These are phyloP conservation scores for Withania somnifera DNA, from an alignment of 305 asterid species.

Conservation along the genomic window DNA sequence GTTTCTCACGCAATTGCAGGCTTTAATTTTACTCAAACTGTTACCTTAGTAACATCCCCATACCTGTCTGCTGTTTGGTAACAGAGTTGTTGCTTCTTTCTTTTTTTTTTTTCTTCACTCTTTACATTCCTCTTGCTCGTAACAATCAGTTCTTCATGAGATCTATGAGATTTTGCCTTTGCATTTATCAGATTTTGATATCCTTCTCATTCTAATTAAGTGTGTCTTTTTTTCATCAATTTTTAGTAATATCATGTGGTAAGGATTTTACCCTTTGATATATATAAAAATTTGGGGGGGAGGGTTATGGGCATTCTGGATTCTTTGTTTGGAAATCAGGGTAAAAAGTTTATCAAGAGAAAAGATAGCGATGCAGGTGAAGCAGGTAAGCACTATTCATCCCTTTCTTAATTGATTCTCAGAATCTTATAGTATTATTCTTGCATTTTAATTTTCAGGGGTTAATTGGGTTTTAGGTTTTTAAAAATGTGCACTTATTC, in stretches of 20 bases:
- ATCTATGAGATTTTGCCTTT: neutral
- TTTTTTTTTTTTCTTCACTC: neutral
- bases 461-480: neutral
- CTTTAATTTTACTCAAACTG: neutral
- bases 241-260: neutral
- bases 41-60: neutral
- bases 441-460: neutral
- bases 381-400: constrained; percentile 32
- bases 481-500: too few species aligned
- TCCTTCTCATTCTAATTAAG: neutral
- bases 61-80: neutral
- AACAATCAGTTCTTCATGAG: neutral
- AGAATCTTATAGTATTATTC: neutral
- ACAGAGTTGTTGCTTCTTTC: neutral
- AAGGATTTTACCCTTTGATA: neutral
- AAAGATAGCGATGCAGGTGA: constrained; percentile 90
- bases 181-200: neutral
- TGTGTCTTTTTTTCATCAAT: neutral
- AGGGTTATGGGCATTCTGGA: constrained; percentile 46
- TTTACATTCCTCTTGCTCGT: neutral
- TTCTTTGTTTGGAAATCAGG: constrained; percentile 32
- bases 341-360: constrained; percentile 54
- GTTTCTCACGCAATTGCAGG: neutral
- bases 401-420: neutral
- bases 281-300: neutral